Percentiles rank a stretch among this genome's conserved stretches.
Evolutionary conservation across 1,284 basidiomycete species (phyloP).

Genomic region (Microbotryum intermedium): DNA sequence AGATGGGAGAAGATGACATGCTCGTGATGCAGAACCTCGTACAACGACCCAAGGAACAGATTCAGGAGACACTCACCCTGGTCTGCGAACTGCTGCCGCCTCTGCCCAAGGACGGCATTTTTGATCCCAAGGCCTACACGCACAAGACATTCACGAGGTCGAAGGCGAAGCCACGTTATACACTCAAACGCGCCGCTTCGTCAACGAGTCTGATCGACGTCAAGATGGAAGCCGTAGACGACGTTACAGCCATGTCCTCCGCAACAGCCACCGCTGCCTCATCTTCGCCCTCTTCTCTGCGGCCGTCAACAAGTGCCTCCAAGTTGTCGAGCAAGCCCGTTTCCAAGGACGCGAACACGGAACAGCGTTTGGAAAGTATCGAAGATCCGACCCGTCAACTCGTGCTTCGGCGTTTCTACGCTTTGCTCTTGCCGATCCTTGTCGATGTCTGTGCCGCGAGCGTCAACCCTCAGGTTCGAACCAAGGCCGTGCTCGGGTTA

Average conservation of each 20-base stretch:
- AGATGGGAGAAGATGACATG: conserved; percentile 55
- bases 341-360: conserved; percentile 36
- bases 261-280: background rate
- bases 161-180: conserved; percentile 15
- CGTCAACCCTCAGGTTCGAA: conserved; percentile 71
- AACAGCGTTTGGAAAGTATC: conserved; percentile 48
- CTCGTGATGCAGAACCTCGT: conserved; percentile 94
- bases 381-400: conserved; percentile 33
- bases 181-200: background rate
- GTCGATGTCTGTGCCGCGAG: conserved; percentile 93
- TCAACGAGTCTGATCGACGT: conserved; percentile 31
- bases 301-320: conserved; percentile 1
- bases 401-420: conserved; percentile 70
- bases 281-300: conserved; percentile 3
- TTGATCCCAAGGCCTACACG: conserved; percentile 32
- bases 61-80: conserved; percentile 81
- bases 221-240: conserved; percentile 25
- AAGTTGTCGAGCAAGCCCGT: background rate
- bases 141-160: conserved; percentile 7
- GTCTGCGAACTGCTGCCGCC: conserved; percentile 84
- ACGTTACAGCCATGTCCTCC: background rate
- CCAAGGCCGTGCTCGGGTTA: conserved; percentile 75
- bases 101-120: conserved; percentile 57
- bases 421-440: conserved; percentile 76
- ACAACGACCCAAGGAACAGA: conserved; percentile 90